These are phyloP conservation scores for Penicillium sp. DNA, from an alignment of 2,329 filamentous ascomycete species.

Conservation along the genomic window DNA sequence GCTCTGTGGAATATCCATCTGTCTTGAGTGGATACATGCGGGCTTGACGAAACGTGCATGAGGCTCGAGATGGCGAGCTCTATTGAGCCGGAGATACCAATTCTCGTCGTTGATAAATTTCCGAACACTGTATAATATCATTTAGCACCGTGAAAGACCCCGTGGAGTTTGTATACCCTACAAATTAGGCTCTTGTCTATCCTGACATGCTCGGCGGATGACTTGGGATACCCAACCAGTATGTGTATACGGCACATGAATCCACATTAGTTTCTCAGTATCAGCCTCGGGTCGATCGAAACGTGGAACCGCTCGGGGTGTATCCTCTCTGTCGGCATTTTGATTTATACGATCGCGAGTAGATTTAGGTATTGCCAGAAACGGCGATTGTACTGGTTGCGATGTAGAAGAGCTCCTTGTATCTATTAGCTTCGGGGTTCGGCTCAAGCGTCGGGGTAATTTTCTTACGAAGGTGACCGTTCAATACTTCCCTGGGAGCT, in stretches of 20 bases:
- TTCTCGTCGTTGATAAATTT: conserved; percentile 36
- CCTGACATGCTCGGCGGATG: conserved; percentile 19
- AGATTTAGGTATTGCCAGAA: conserved; percentile 25
- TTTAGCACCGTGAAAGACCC: too few species aligned
- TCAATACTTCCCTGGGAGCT: conserved; percentile 19
- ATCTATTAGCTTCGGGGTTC: not conserved
- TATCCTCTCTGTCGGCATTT: conserved; percentile 22
- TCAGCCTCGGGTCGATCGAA: conserved; percentile 35
- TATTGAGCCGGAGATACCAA: conserved; percentile 38
- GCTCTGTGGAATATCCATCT: conserved; percentile 21
- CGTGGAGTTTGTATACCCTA: conserved; percentile 2
- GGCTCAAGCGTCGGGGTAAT: not conserved
- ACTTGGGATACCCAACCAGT: conserved; percentile 23
- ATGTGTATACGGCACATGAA: conserved; percentile 36
- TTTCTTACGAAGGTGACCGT: conserved; percentile 19
- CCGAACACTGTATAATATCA: conserved; percentile 29
- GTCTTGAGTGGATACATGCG: conserved; percentile 34
- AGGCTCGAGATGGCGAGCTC: conserved; percentile 39
- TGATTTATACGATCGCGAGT: conserved; percentile 25
- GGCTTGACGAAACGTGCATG: conserved; percentile 41
- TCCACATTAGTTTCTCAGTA: conserved; percentile 36
- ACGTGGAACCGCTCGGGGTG: conserved; percentile 27
- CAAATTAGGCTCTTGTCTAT: conserved; percentile 27
- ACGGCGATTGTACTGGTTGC: conserved; percentile 20
- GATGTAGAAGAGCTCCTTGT: conserved; percentile 15